Evolutionary conservation across 148 eudicot species (phyloP).

Genomic region (Chenopodium suecicum): DNA sequence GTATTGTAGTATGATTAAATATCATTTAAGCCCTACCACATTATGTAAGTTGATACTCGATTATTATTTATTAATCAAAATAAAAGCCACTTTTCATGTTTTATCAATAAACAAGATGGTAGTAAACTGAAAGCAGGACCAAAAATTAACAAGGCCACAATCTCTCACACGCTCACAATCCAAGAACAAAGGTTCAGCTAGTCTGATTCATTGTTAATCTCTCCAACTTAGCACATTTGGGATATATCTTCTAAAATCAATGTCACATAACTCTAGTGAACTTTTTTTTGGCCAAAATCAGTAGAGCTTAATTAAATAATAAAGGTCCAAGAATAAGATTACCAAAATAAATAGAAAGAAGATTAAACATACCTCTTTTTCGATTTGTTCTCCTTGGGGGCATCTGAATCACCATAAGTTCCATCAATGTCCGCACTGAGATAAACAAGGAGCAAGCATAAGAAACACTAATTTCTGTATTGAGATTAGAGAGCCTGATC

Average conservation of each 20-base stretch:
- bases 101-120: not conserved
- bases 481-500: not conserved
- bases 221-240: not conserved
- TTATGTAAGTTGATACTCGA: not conserved
- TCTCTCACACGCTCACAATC: not conserved
- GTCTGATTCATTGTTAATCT: not conserved
- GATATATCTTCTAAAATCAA: not conserved
- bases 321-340: not conserved
- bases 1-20: not conserved
- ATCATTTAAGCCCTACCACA: not conserved
- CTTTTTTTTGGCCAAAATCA: no score
- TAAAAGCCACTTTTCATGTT: not conserved
- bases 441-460: conserved; percentile 19
- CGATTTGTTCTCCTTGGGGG: conserved; percentile 52
- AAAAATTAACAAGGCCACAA: not conserved
- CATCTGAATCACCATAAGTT: conserved; percentile 55
- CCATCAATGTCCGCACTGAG: conserved; percentile 67
- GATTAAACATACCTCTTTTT: conserved; percentile 63
- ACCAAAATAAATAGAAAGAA: not conserved
- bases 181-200: no score
- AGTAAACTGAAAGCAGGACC: not conserved
- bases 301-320: not conserved
- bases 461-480: not conserved
- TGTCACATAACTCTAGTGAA: no score
- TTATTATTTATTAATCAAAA: not conserved